Percentiles rank a stretch among this genome's conserved stretches.
Conservation (phyloP, 495 filamentous ascomycete species). For the Penicillium longicatenatum region DNA sequence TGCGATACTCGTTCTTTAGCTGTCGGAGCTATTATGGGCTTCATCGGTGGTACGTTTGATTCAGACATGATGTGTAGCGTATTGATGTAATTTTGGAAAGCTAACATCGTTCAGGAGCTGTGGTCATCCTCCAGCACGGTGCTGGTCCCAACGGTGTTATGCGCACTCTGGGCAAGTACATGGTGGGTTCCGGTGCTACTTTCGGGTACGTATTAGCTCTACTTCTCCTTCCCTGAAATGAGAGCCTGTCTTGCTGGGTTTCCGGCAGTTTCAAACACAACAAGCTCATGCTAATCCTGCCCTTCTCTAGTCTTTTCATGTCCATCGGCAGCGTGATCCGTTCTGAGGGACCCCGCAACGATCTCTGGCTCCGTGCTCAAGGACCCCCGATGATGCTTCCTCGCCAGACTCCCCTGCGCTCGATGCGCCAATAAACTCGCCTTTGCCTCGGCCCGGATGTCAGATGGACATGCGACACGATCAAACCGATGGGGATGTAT, state of each 20-base stretch:
- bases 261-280: background rate
- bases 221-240: background rate
- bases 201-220: constrained; percentile 71
- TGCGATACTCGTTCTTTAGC: constrained; percentile 51
- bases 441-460: constrained; percentile 9
- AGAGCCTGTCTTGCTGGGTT: constrained; percentile 1
- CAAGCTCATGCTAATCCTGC: constrained; percentile 15
- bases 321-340: constrained; percentile 95
- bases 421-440: constrained; percentile 37
- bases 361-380: constrained; percentile 50
- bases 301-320: constrained; percentile 85
- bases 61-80: background rate
- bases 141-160: constrained; percentile 91
- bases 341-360: constrained; percentile 64
- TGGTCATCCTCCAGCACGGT: constrained; percentile 92
- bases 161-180: constrained; percentile 92
- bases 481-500: constrained; percentile 22
- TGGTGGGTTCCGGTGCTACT: constrained; percentile 93
- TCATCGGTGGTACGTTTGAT: constrained; percentile 78
- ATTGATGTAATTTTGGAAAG: background rate
- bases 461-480: constrained; percentile 29
- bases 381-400: constrained; percentile 52
- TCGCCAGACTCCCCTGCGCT: constrained; percentile 40
- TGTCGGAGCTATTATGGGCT: constrained; percentile 93
- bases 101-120: constrained; percentile 62